phyloP scores from a whole-genome alignment of 805 yeast genomes.

The Kodamaea kaohsiungensis region DNA sequence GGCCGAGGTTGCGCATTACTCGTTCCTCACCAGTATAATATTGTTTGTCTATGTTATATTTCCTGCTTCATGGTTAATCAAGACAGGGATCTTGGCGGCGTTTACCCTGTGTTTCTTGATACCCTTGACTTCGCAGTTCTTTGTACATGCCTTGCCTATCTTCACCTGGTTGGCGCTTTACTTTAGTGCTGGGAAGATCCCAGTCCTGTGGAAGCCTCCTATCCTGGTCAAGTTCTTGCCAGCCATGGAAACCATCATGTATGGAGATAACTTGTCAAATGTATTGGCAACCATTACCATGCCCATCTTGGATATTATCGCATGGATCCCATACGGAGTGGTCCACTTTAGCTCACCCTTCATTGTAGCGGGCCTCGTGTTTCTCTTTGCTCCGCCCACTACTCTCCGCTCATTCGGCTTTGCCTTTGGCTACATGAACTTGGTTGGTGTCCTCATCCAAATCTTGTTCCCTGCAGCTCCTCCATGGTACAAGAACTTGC shows the following conservation, averaged over 20 bases:
- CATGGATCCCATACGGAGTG: slow-evolving; percentile 95
- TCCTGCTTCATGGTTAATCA: slow-evolving; percentile 51
- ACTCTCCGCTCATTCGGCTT: slow-evolving; percentile 80
- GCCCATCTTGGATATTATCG: slow-evolving; percentile 71
- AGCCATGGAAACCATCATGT: slow-evolving; percentile 86
- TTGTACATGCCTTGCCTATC: slow-evolving; percentile 79
- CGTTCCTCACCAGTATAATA: slow-evolving; percentile 52
- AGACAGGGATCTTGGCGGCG: slow-evolving; percentile 41
- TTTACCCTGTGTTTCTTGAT: slow-evolving; percentile 51
- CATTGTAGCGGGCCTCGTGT: slow-evolving; percentile 73
- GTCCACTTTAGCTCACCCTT: slow-evolving; percentile 91
- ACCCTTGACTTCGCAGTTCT: slow-evolving; percentile 83
- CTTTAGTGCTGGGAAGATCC: slow-evolving; percentile 74
- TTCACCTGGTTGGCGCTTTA: slow-evolving; percentile 83
- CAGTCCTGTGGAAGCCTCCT: slow-evolving; percentile 77
- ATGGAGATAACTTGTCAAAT: slow-evolving; percentile 87
- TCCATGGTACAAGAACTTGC: slow-evolving; percentile 89
- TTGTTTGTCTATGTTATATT: slow-evolving; percentile 57
- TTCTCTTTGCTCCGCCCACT: slow-evolving; percentile 90
- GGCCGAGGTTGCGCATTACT: slow-evolving; percentile 54
- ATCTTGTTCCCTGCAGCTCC: slow-evolving; percentile 91
- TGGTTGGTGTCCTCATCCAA: slow-evolving; percentile 82
- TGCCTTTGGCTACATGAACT: slow-evolving; percentile 93
- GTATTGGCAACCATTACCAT: slow-evolving; percentile 74
- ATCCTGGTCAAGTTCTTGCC: slow-evolving; percentile 87